Evolutionary conservation across 805 yeast genomes (phyloP).

Genomic region (Nakazawaea sp.): DNA sequence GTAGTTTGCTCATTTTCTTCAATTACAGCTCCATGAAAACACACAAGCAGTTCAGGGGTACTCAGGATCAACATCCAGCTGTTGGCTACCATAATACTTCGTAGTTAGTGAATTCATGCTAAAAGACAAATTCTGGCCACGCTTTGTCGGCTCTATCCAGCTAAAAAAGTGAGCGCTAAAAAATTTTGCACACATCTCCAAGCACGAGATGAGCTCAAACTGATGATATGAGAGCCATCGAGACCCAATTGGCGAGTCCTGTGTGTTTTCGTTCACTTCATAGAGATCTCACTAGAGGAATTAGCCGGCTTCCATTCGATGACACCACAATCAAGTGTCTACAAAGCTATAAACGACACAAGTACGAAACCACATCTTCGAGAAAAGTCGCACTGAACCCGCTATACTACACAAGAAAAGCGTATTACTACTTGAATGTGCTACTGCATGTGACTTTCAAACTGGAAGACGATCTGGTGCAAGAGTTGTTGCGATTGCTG

Average conservation of each 20-base stretch:
- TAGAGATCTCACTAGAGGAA: conserved; percentile 1
- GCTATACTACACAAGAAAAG: conserved; percentile 1
- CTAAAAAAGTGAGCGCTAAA: too few species aligned
- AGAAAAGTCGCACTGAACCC: neutral
- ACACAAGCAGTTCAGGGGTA: too few species aligned
- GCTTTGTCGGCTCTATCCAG: too few species aligned
- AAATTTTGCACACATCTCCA: too few species aligned
- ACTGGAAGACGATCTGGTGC: neutral
- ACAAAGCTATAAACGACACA: conserved; percentile 2
- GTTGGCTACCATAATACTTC: too few species aligned
- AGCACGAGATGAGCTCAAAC: too few species aligned
- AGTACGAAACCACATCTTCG: neutral
- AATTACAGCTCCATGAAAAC: too few species aligned
- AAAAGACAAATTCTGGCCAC: too few species aligned
- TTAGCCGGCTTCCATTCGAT: conserved; percentile 5
- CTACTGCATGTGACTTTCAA: neutral
- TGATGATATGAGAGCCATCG: neutral
- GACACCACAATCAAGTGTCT: neutral
- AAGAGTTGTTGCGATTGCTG: conserved; percentile 1
- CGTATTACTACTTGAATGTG: conserved; percentile 2
- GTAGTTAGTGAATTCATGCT: too few species aligned
- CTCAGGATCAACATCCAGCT: too few species aligned
- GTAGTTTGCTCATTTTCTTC: too few species aligned
- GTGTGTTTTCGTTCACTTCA: neutral
- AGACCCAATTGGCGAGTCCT: neutral